Evolutionary conservation across 2,329 filamentous ascomycete genomes (phyloP), one percentile per base, ranked within the genome.

Genomic region (Rhytidhysteron rufulum): DNA sequence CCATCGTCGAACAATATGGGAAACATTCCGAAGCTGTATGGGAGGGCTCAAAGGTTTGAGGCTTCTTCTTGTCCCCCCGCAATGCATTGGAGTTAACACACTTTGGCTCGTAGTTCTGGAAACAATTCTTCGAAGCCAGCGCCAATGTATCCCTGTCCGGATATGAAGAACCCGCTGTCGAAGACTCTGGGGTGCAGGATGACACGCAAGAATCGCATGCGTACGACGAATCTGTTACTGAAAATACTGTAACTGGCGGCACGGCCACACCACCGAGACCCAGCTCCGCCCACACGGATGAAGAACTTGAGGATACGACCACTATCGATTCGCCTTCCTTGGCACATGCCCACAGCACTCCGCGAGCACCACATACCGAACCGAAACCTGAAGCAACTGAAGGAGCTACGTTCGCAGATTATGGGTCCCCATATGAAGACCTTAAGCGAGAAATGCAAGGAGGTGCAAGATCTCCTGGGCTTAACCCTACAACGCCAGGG

Each of bases 41-140:
- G 93, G 90, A 97, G 55, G 89, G 90, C 17, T 95, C 91, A 40
- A 95, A 95, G 80, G 88, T 91, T 41, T 32, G 34, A n/a, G n/a
- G n/a, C n/a, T n/a, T n/a, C n/a, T n/a, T n/a, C n/a, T n/a, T n/a
- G n/a, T n/a, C n/a, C n/a, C n/a, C n/a, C n/a, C n/a, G n/a, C n/a
- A n/a, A n/a, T n/a, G n/a, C n/a, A n/a, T n/a, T n/a, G n/a, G n/a
- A n/a, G n/a, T n/a, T n/a, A n/a, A n/a, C n/a, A n/a, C n/a, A n/a
- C 30, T 25, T 9, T 13, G 27, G 38, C 30, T 20, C 40, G 10
- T 58, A 94, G 86, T 98, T 98, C 69, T 98, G 93, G 93, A 98
- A 98, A 69, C 90, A 97, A 72, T 98, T 98, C 73, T 98, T 98
- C 68, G 93, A 98, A 70, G 89, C 93, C 25, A 95, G 90, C 34